Evolutionary conservation across 208 protist species (phyloP), one percentile per base, ranked within the genome.

Genomic region (Trichomonas gallinae): DNA sequence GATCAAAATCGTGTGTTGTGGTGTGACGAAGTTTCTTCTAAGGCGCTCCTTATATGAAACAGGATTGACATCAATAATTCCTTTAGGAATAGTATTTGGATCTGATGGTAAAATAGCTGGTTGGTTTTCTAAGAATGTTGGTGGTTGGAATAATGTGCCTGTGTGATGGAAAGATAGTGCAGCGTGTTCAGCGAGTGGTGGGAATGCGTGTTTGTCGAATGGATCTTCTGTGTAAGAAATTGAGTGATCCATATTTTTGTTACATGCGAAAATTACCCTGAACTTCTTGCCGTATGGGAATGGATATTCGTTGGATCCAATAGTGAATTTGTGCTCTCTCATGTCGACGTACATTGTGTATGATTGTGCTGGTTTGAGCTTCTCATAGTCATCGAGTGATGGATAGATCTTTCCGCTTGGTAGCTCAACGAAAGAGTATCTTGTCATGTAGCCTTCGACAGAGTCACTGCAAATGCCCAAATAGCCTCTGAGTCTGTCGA

Each of bases 341-440:
- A 38, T n/a, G 15, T 93, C 26, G 34, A 93, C 44, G 2, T 48
- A 21, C 13, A 93, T 34, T 51, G 42, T 48, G 17, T 48, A 51
- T 15, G 17, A 89, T 40, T 34, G 40, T 1, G 13, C 15, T 46
- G 34, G 17, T 8, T 46, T 46, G 0, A 93, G n/a, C 38, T 51
- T 93, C 11, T 48, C 40, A 15, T 1, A 40, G 31, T 46, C 17
- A 51, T 51, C 26, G 8, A 42, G 8, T 10, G 26, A 34, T 51
- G 87, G 87, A 93, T 93, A 93, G n/a, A 93, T 23, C n/a, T 93
- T 51, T 40, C 87, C 87, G 6, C 13, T 38, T 93, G 87, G 87
- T n/a, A 51, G 46, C n/a, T 48, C 15, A 51, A 36, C 44, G 1
- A 93, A 42, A 26, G 26, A 34, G 15, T 93, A 93, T 34, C 87